Conservation (phyloP, 768 basidiomycete species). For the Asterophora lycoperdoides region DNA sequence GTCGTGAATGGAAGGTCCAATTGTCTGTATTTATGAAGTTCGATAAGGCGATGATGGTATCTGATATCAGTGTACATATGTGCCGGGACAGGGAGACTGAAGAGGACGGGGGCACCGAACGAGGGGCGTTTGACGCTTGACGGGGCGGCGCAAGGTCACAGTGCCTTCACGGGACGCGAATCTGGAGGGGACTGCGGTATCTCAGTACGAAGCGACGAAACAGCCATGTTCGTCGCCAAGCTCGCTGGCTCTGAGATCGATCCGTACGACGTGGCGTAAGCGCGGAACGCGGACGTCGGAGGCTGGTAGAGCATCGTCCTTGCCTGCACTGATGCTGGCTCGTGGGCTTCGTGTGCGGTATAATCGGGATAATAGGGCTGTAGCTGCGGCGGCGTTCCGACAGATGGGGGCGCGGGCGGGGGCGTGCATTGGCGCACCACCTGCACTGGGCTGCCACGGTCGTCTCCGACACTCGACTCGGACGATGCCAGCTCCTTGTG, state of each 20-base stretch:
- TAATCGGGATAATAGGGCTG: constrained; percentile 12
- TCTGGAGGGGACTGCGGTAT: constrained; percentile 27
- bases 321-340: constrained; percentile 6
- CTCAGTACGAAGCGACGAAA: constrained; percentile 42
- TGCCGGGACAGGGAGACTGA: not conserved
- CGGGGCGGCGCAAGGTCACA: not conserved
- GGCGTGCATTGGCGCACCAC: constrained; percentile 5
- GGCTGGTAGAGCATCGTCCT: constrained; percentile 6
- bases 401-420: constrained; percentile 10
- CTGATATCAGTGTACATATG: constrained; percentile 1
- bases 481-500: constrained; percentile 40
- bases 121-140: not conserved
- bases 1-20: constrained; percentile 1
- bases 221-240: constrained; percentile 38
- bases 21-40: not conserved
- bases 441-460: constrained; percentile 11
- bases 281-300: constrained; percentile 3
- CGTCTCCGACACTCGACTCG: constrained; percentile 13
- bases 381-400: constrained; percentile 8
- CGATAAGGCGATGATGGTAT: not conserved
- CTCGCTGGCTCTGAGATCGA: constrained; percentile 22
- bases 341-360: constrained; percentile 8
- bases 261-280: constrained; percentile 8
- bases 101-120: not conserved
- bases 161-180: not conserved